Base-by-base conservation (phyloP, 2,329 filamentous ascomycete species). In the Cercospora sp. region DNA sequence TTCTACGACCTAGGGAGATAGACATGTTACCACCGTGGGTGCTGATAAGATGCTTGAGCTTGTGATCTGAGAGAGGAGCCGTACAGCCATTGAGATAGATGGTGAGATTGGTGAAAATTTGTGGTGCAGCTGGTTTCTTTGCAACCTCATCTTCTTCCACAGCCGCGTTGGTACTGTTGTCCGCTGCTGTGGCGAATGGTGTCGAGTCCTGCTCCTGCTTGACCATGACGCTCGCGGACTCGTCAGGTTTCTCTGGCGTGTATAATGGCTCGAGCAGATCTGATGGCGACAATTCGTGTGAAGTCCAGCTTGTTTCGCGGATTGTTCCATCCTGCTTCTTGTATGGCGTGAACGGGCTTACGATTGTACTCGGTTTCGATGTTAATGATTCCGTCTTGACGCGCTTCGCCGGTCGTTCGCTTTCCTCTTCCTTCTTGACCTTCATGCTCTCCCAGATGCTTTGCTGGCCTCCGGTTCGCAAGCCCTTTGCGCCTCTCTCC, bases 61-160 rank as follows among this genome's bases (percentile, higher is more conserved):
- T 91, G 81, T 97, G 91, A 79, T 97, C 94, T 13, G 92, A 96
- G 69, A 97, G 86, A 26, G 94, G 93, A 68, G 89, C 86, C 2
- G 93, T 97, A 72, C 91, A 94, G 69, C 93, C 93, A 79, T 97
- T 97, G 79, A 97, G 86, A 80, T 94, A 95, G 74, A 97, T 86
- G 62, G 87, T 89, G 23, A 93, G 84, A 16, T 89, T 87, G 55
- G 86, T 80, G 77, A 97, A 76, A 57, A 78, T 73, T 53, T 76
- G 75, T 6, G 75, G 73, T 51, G 65, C 48, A 36, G 65, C 40
- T 8, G 63, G 59, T 62, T 23, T 28, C 16, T 51, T 48, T 62
- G 20, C 45, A 13, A 63, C 60, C 13, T 60, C 28, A 2, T 33
- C 18, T 59, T 55, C 62, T 13, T 31, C 7, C 1, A 3, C 18